Percentiles rank a stretch among this genome's conserved stretches.
Conservation (phyloP, 768 basidiomycete genomes). For the Coprinopsis marcescibilis region DNA sequence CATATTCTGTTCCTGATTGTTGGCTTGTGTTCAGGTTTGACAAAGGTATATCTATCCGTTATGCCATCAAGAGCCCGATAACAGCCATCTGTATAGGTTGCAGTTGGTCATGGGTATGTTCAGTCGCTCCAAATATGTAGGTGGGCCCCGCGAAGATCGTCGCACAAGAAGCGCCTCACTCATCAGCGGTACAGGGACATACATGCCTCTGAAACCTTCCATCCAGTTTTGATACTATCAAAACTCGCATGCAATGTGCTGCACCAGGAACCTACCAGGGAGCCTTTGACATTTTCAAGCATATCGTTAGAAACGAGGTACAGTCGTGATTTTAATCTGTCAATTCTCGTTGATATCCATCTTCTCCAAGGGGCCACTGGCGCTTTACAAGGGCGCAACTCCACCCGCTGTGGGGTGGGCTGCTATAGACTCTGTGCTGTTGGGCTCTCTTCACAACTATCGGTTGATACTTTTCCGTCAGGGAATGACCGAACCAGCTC, state of each 20-base stretch:
- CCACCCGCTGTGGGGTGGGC: constrained; percentile 73
- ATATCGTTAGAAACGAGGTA: constrained; percentile 59
- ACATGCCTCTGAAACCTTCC: constrained; percentile 4
- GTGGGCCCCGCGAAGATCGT: constrained; percentile 6
- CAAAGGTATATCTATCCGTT: constrained; percentile 33
- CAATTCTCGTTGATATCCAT: not conserved
- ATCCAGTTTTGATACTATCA: constrained; percentile 64
- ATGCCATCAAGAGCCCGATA: constrained; percentile 7
- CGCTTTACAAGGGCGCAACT: constrained; percentile 70
- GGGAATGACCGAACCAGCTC: constrained; percentile 47
- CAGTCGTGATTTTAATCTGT: constrained; percentile 12
- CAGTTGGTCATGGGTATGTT: constrained; percentile 62
- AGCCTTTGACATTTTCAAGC: constrained; percentile 53
- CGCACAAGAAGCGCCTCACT: too few species aligned
- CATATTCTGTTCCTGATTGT: not conserved
- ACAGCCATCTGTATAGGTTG: constrained; percentile 36
- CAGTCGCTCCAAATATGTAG: too few species aligned
- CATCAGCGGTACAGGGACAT: too few species aligned
- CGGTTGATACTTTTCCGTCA: constrained; percentile 51
- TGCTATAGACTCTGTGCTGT: constrained; percentile 62
- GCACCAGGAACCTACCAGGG: constrained; percentile 58
- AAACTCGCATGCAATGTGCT: constrained; percentile 67
- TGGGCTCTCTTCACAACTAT: constrained; percentile 70
- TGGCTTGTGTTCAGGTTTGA: constrained; percentile 32
- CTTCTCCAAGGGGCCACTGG: constrained; percentile 45